Evolutionary conservation across 306 rosid species (phyloP), one percentile per base, ranked within the genome.

Genomic region (Cucurbita ficifolia): DNA sequence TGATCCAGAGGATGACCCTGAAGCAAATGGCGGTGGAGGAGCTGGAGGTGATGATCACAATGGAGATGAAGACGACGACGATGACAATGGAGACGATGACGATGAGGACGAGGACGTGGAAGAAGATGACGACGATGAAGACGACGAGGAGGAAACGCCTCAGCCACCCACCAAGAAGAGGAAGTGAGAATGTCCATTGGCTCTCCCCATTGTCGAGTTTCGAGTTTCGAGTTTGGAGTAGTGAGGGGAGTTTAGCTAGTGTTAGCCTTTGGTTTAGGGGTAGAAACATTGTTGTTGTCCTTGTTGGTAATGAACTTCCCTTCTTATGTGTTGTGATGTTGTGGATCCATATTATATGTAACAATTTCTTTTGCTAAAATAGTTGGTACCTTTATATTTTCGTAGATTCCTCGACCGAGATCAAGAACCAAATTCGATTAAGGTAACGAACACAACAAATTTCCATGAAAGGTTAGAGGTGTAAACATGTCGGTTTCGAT

Each of bases 81-180:
- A 83, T 0, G 89, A 77, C 0, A 82, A 72, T 0, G 86, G 72
- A 0, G 92, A 76, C 0, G 89, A 59, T 0, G 86, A 67, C 0
- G 88, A 55, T 0, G 91, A 81, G 0, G 90, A 78, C 0, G 85
- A 82, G 0, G 92, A 77, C 0, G 96, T 87, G 0, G 92, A 88
- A 0, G 96, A 82, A 0, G 93, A 86, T 0, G 89, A 85, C 0
- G 91, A 85, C 0, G 89, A 87, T 11, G 72, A 64, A 64, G 72
- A 64, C 6, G 72, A 64, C 0, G 96, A 87, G 0, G 96, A 82
- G 5, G 90, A 84, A 76, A 72, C 78, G 75, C 85, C 83, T 5
- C 92, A 87, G 78, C 96, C 96, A 79, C 96, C 96, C 42, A 51
- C 86, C 5, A 92, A 92, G 78, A 92, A 83, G 92, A 85, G 85